A percentile compares a stretch with the other conserved stretches of the same genome.
phyloP scores from a whole-genome alignment of 2,329 filamentous ascomycete species.

The Colletotrichum sp. region DNA sequence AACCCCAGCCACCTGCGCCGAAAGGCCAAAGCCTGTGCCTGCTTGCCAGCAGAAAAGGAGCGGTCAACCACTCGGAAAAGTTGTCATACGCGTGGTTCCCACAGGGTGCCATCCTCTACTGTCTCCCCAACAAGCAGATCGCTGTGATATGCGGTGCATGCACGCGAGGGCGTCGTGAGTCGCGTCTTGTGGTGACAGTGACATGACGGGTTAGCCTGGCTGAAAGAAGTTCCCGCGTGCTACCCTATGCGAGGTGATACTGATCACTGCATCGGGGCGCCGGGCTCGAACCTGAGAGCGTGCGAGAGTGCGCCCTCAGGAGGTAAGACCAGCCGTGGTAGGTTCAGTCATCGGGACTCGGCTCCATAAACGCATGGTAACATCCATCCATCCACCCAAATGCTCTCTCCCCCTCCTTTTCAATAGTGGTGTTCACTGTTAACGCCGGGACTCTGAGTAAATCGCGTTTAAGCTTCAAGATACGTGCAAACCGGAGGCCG shows the following conservation, averaged over 20 bases:
- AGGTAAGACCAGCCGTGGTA: background rate
- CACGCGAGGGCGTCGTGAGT: background rate
- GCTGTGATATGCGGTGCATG: background rate
- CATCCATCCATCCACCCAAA: background rate
- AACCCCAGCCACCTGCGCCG: conserved; percentile 1
- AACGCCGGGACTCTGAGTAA: background rate
- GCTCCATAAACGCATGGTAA: background rate
- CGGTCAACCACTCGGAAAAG: conserved; percentile 3
- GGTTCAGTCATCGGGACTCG: background rate
- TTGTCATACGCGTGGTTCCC: background rate
- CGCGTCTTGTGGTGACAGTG: conserved; percentile 3
- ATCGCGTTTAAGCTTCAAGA: background rate
- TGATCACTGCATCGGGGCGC: background rate
- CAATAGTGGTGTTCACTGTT: background rate
- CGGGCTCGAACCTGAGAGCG: background rate
- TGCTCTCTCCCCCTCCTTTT: background rate
- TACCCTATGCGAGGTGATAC: conserved; percentile 11
- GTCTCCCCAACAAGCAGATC: background rate
- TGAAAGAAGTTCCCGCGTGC: background rate
- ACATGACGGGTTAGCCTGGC: conserved; percentile 11
- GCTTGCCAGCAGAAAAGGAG: background rate
- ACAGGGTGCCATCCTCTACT: background rate
- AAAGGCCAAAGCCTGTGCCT: background rate
- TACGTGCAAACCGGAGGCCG: background rate
- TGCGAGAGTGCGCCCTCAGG: background rate